Evolutionary conservation across 305 asterid genomes (phyloP), one percentile per base, ranked within the genome.

Genomic region (Ajuga reptans): DNA sequence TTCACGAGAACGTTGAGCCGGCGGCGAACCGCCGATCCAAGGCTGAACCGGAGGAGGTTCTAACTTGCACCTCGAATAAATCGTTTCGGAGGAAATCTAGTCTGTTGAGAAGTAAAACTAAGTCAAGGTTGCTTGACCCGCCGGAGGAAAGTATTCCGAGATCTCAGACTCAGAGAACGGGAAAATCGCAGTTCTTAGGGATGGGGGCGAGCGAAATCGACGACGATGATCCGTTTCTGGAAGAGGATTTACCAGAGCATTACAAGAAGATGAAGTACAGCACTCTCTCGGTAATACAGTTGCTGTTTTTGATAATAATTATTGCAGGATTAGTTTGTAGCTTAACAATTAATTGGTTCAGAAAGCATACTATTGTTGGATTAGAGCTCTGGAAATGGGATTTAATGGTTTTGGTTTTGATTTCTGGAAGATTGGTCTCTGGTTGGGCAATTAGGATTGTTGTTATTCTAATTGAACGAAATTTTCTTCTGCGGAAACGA

Each of bases 301-400:
- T 86, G 52, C 54, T 88, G 70, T 80, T 93, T 74, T 74, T 90
- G 67, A 77, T 87, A 71, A 17, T 85, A 37, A 84, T 92, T 12
- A 37, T 81, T 10, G 89, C 79, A 0, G 87, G 83, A 46, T 60
- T 92, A 49, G 72, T 78, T 34, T 90, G 96, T 69, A 88, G 77
- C 18, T 66, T 92, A 65, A 79, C 84, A 2, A 68, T 90, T 6
- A 53, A 58, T 1, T 3, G 49, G 1, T 34, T 85, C 58, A 85
- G 68, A 69, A 75, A 53, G 21, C 71, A 16, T 45, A 67, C 9
- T 5, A 12, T 82, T 1, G 53, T 80, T 36, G 73, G 59, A 2
- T 74, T 92, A 65, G 78, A 79, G 36, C 71, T 87, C 1, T 90
- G 97, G 96, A 90, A 81, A 75, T 90, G 97, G 98, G 93, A 83